Evolutionary conservation across 2,329 filamentous ascomycete genomes (phyloP).

Genomic region (Phaeosphaeriaceae sp.): DNA sequence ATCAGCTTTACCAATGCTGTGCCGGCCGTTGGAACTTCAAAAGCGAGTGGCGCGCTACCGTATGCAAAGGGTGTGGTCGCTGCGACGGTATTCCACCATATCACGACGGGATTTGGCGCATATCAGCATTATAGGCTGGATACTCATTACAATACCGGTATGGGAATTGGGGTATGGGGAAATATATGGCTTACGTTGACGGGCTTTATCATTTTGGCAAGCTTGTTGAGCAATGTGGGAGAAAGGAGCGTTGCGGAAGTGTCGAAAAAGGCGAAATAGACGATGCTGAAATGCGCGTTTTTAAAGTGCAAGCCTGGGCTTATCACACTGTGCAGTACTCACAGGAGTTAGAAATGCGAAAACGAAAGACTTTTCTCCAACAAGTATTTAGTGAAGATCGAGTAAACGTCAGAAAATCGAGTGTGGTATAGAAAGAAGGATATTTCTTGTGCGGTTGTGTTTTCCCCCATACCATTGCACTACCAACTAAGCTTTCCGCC

Average conservation of each 20-base stretch:
- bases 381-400: no score
- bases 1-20: slow-evolving; percentile 31
- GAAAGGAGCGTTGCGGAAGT: slow-evolving; percentile 14
- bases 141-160: slow-evolving; percentile 31
- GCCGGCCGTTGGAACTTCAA: slow-evolving; percentile 10
- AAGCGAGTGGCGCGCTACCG: slow-evolving; percentile 9
- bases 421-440: no score
- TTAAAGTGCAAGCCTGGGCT: background rate
- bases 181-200: slow-evolving; percentile 33
- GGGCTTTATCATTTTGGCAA: slow-evolving; percentile 19
- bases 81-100: slow-evolving; percentile 31
- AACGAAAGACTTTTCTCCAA: no score
- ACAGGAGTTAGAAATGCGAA: no score
- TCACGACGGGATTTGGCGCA: slow-evolving; percentile 29
- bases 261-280: slow-evolving; percentile 14
- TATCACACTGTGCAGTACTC: no score
- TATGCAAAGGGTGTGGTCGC: slow-evolving; percentile 31
- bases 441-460: no score
- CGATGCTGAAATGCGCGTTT: background rate
- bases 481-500: no score
- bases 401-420: no score
- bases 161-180: slow-evolving; percentile 33
- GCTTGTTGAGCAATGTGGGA: slow-evolving; percentile 15
- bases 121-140: slow-evolving; percentile 35
- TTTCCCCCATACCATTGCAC: no score